A percentile compares a stretch with the other conserved stretches of the same genome.
These are phyloP conservation scores for Fremontodendron californicum DNA, from an alignment of 345 rosid genomes.

Conservation along the genomic window DNA sequence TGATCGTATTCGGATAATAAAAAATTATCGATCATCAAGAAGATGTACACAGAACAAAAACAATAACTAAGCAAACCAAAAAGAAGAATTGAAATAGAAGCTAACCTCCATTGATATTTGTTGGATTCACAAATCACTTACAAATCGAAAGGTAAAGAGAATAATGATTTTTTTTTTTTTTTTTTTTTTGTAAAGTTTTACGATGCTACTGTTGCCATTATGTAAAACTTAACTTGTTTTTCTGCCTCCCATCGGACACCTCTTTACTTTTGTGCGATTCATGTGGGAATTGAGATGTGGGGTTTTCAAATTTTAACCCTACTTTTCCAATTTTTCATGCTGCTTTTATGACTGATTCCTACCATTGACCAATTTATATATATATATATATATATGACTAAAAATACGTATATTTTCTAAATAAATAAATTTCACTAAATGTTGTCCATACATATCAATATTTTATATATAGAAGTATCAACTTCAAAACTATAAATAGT, in stretches of 20 bases:
- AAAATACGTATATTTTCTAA: too few relatives aligned
- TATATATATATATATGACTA: too few relatives aligned
- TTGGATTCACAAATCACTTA: not conserved
- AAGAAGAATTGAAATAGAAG: not conserved
- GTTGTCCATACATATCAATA: too few relatives aligned
- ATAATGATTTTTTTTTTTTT: too few relatives aligned
- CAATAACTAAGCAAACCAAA: not conserved
- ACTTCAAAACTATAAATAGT: too few relatives aligned
- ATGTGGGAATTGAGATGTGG: not conserved
- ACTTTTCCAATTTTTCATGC: not conserved
- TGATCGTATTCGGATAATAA: too few relatives aligned
- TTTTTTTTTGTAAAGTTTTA: not conserved
- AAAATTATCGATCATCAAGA: too few relatives aligned
- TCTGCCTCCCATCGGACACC: not conserved
- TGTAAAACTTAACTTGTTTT: too few relatives aligned
- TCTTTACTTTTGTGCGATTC: not conserved
- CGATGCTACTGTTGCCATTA: not conserved
- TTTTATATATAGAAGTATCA: too few relatives aligned
- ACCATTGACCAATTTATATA: not conserved
- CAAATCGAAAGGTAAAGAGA: not conserved
- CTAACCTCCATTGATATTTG: slow-evolving; percentile 10
- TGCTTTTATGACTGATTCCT: not conserved
- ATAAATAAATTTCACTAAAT: too few relatives aligned
- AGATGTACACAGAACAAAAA: too few relatives aligned
- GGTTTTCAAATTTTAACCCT: not conserved